These are phyloP conservation scores for Inga leiocalycina DNA, from an alignment of 306 rosid species.

Conservation along the genomic window DNA sequence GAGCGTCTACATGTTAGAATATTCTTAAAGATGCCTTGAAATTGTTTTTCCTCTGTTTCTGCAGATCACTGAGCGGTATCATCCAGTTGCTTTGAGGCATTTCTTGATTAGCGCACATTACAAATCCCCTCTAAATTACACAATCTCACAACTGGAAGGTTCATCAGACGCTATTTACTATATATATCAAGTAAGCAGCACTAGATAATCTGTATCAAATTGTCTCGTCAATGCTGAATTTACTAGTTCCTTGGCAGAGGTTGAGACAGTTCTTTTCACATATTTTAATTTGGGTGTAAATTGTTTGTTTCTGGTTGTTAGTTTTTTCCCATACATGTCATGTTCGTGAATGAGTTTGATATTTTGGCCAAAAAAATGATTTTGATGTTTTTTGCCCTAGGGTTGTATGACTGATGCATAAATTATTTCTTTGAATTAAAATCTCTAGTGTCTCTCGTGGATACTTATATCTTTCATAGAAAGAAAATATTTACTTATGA, in stretches of 20 bases:
- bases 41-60: constrained; percentile 16
- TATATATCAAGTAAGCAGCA: constrained; percentile 69
- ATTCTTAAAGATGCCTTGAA: constrained; percentile 25
- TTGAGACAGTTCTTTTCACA: constrained; percentile 8
- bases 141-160: constrained; percentile 73
- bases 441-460: background rate
- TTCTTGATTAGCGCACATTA: constrained; percentile 85
- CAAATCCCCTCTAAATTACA: constrained; percentile 78
- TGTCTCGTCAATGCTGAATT: constrained; percentile 21
- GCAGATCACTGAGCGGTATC: constrained; percentile 82
- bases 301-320: constrained; percentile 3
- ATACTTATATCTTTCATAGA: constrained; percentile 12
- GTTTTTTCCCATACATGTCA: background rate
- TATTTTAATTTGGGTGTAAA: background rate
- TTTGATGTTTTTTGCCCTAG: background rate
- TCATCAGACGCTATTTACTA: constrained; percentile 86
- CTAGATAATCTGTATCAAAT: constrained; percentile 26
- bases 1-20: constrained; percentile 28
- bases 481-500: background rate
- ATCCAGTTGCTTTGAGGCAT: constrained; percentile 87
- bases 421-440: constrained; percentile 17
- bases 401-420: background rate
- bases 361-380: background rate
- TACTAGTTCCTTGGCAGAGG: constrained; percentile 9
- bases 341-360: constrained; percentile 7